Evolutionary conservation across 2,329 filamentous ascomycete genomes (phyloP), one percentile per base, ranked within the genome.

Genomic region (Curvularia verruculosa): DNA sequence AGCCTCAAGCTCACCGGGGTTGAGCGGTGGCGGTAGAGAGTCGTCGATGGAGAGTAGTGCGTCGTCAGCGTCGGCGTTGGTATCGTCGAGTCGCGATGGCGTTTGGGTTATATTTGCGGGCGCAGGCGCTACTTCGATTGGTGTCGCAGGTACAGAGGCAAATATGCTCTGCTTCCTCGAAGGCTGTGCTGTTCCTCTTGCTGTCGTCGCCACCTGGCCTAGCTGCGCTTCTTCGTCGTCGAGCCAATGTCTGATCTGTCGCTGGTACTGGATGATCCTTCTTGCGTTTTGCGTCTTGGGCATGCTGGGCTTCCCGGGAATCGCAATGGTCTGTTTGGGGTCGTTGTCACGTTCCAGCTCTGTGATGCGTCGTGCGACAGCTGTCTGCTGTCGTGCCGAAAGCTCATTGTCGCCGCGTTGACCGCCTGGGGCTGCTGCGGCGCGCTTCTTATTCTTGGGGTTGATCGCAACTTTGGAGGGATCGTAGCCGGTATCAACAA

Each of bases 191-290:
- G 61, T 46, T 40, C 45, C 55, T 49, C 57, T 50, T 10, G 60
- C 50, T 57, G 68, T 23, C 53, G 63, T 53, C 65, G 70, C 34
- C 65, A 68, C 37, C 7, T 67, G 67, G 7, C 90, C 90, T n/a
- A 71, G 60, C 86, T 80, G 12, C 1, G 90, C 90, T 65, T 90
- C 83, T 74, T 89, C 91, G 74, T 95, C 91, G 65, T 91, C 89
- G 45, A 94, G 83, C 74, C 94, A 88, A 77, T 95, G 92, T 60
- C 87, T 86, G 75, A 94, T 94, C 3, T 89, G 92, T 79, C 94
- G 92, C 71, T 92, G 89, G 24, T 88, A 91, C 64, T 88, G 86
- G 54, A 95, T 80, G 60, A 95, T 92, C 77, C 88, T 89, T 66
- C 90, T 86, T 24, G 92, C 89, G 64, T 75, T 75, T 52, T 75